Percentiles rank a stretch among this genome's conserved stretches.
phyloP scores from a whole-genome alignment of 2,329 filamentous ascomycete species.

The Ophiostoma himal-ulmi region DNA sequence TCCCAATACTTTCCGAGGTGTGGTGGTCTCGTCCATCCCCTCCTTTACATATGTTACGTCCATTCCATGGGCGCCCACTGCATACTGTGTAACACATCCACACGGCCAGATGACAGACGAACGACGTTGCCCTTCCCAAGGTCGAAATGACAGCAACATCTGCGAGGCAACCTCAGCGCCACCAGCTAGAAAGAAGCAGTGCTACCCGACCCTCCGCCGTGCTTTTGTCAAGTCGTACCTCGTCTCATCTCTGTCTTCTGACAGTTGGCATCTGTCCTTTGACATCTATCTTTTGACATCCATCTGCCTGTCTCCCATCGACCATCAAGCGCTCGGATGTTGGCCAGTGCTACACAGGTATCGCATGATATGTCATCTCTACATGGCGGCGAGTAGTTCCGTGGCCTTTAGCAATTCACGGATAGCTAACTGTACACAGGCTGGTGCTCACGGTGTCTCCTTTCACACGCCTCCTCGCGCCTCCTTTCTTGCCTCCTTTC shows the following conservation, averaged over 20 bases:
- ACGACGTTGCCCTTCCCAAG: not conserved
- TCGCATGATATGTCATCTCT: constrained; percentile 2
- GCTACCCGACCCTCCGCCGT: not conserved
- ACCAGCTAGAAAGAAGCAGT: not conserved
- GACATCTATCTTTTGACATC: not conserved
- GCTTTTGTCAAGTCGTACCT: not conserved
- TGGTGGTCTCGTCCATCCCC: not conserved
- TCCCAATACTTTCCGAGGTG: too few relatives aligned
- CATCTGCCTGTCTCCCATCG: not conserved
- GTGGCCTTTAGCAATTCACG: not conserved
- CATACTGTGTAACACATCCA: not conserved
- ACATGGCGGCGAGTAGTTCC: not conserved
- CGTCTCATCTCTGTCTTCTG: not conserved
- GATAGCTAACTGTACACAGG: not conserved
- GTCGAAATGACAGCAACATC: not conserved
- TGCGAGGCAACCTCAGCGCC: not conserved
- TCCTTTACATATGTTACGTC: not conserved
- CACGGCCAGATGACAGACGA: not conserved
- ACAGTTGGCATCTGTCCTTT: not conserved
- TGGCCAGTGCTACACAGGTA: not conserved
- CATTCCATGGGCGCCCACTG: not conserved
- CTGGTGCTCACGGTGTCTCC: not conserved
- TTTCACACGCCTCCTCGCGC: not conserved
- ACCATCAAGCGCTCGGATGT: not conserved
- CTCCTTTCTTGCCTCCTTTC: not conserved